Evolutionary conservation across 352 stramenopile species (phyloP).

Genomic region (Phytophthora hibernalis): DNA sequence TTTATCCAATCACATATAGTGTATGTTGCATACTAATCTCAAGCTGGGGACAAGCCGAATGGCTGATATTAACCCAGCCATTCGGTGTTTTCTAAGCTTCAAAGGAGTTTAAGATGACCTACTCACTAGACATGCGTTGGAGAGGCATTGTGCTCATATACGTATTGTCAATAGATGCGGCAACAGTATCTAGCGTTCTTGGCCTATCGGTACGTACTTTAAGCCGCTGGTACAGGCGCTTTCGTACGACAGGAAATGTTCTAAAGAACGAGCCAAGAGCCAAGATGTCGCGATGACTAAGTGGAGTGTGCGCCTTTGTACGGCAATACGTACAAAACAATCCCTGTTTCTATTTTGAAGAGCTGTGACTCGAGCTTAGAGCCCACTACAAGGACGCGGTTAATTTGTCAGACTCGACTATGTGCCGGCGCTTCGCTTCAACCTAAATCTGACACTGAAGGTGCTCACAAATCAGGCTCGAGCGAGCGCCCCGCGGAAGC

Average conservation of each 20-base stretch:
- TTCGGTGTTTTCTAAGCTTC: no score
- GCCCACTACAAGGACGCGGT: neutral
- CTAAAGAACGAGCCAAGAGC: neutral
- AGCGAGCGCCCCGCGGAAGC: conserved; percentile 13
- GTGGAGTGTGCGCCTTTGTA: neutral
- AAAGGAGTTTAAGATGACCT: neutral
- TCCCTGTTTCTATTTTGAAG: neutral
- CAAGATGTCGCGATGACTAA: neutral
- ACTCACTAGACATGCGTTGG: neutral
- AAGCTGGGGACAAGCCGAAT: no score
- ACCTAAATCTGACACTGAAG: conserved; percentile 13
- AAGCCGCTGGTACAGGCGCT: neutral
- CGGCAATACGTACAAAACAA: conserved; percentile 2
- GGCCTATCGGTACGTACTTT: neutral
- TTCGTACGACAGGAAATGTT: no score
- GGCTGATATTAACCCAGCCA: no score
- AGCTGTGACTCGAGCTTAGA: neutral
- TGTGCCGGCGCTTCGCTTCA: conserved; percentile 7
- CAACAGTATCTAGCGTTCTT: neutral
- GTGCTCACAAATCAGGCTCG: conserved; percentile 16
- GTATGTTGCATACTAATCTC: no score
- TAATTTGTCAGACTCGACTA: neutral
- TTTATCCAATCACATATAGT: no score
- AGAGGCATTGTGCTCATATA: neutral
- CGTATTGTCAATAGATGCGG: neutral